phyloP scores from a whole-genome alignment of 805 yeast genomes.

The Saitoella complicata region DNA sequence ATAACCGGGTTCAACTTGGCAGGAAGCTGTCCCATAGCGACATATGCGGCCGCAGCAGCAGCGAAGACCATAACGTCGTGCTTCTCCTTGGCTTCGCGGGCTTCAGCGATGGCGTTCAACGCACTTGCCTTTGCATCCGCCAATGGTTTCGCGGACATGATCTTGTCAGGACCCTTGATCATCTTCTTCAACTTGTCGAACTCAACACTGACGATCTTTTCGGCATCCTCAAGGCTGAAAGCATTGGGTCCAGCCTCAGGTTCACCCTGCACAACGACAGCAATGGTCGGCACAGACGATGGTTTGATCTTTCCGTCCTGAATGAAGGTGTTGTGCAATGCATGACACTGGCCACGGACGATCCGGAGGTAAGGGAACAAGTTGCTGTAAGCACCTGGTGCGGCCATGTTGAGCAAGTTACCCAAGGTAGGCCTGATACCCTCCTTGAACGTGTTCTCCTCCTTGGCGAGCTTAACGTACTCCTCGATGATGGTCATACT shows the following conservation, averaged over 20 bases:
- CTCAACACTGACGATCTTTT: slow-evolving; percentile 44
- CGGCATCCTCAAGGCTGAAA: slow-evolving; percentile 64
- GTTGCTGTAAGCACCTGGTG: slow-evolving; percentile 50
- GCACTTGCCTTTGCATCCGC: slow-evolving; percentile 68
- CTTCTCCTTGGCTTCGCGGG: slow-evolving; percentile 32
- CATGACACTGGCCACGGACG: slow-evolving; percentile 74
- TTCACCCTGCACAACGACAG: slow-evolving; percentile 88
- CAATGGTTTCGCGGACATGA: slow-evolving; percentile 52
- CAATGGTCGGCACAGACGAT: slow-evolving; percentile 59
- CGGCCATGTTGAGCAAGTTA: slow-evolving; percentile 5
- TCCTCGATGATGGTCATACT: slow-evolving; percentile 57
- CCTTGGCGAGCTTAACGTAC: slow-evolving; percentile 16
- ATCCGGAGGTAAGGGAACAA: slow-evolving; percentile 73
- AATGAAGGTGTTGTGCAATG: slow-evolving; percentile 59
- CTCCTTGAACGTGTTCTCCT: slow-evolving; percentile 3
- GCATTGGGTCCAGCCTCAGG: slow-evolving; percentile 88
- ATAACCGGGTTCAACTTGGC: slow-evolving; percentile 77
- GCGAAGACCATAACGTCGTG: slow-evolving; percentile 46
- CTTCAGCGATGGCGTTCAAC: slow-evolving; percentile 47
- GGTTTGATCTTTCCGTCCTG: slow-evolving; percentile 60
- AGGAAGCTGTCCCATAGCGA: slow-evolving; percentile 47
- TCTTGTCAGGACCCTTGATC: slow-evolving; percentile 52
- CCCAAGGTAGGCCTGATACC: slow-evolving; percentile 2
- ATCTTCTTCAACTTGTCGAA: slow-evolving; percentile 48
- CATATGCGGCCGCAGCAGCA: slow-evolving; percentile 57